Base-by-base conservation (phyloP, 371 early-diverging fungal genomes). In the Zychaea mexicana region DNA sequence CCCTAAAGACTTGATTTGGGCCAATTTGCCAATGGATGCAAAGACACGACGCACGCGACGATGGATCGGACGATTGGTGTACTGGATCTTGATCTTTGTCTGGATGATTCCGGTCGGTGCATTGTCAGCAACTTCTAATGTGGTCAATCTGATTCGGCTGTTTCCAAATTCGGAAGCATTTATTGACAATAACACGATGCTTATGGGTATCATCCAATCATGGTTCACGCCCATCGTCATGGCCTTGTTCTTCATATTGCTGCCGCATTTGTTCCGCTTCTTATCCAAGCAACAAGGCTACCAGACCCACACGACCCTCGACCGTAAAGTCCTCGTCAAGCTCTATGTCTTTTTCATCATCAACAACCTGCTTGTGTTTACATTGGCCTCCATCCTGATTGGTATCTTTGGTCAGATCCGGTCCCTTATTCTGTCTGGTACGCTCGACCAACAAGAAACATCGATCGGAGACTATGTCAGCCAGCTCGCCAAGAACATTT, bases 1-100 rank as follows among this genome's bases (percentile, higher is more conserved):
- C 15, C 91, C 93, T 39, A 78, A 85, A 32, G 91, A 94, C 70
- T 78, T 95, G 31, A 84, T 94, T 38, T 95, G 96, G 96, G 77
- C 86, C 27, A 94, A 94, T 66, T 77, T 90, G 49, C 86, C 88
- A 19, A 67, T 92, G 73, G 72, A 83, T 12, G 71, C 79, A 3
- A 74, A 79, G 33, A 74, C 81, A 19, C 82, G 88, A 9, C 65
- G 71, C 32, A 67, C 82, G 1, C 84, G 91, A 17, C 74, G 83
- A 39, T 71, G 89, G 78, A 68, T 84, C 9, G 89, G 88, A 3
- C 77, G 86, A 3, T 64, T 72, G 2, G 46, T 91, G 10, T 88
- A 87, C 31, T 67, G 85, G 26, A 78, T 82, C 6, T 82, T 91
- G 39, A 82, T 87, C 27, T 81, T 94, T 61, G 73, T 82, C 5